Conservation (phyloP, 345 rosid genomes). For the Salix exigua region DNA sequence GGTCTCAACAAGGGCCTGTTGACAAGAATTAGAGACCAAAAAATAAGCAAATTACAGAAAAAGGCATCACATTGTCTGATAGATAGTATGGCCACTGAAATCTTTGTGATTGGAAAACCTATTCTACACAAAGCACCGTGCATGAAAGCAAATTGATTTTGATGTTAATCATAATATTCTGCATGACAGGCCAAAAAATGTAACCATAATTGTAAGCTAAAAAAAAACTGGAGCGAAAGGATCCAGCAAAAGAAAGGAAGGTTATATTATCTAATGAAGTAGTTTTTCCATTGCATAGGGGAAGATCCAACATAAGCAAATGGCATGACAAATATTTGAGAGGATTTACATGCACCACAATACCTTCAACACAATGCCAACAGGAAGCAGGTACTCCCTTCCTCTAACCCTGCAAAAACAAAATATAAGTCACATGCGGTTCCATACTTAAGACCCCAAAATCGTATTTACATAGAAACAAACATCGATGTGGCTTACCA, state of each 20-base stretch:
- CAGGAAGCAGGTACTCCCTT: conserved; percentile 87
- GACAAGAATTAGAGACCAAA: conserved; percentile 11
- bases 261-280: no score
- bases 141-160: no score
- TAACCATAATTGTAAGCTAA: no score
- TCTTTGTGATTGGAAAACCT: background rate
- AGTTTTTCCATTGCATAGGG: no score
- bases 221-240: no score
- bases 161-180: no score
- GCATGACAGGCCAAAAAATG: no score
- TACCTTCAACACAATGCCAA: conserved; percentile 86
- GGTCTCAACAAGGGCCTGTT: conserved; percentile 73
- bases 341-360: conserved; percentile 9
- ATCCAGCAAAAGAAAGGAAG: no score
- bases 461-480: background rate
- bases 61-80: background rate
- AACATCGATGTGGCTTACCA: conserved; percentile 53
- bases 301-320: background rate
- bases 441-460: background rate
- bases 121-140: background rate
- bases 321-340: background rate
- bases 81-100: background rate
- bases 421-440: background rate
- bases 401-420: conserved; percentile 66
- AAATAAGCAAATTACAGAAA: background rate